These are phyloP conservation scores for Beauveria australis DNA, from an alignment of 2,329 filamentous ascomycete genomes.

Conservation along the genomic window DNA sequence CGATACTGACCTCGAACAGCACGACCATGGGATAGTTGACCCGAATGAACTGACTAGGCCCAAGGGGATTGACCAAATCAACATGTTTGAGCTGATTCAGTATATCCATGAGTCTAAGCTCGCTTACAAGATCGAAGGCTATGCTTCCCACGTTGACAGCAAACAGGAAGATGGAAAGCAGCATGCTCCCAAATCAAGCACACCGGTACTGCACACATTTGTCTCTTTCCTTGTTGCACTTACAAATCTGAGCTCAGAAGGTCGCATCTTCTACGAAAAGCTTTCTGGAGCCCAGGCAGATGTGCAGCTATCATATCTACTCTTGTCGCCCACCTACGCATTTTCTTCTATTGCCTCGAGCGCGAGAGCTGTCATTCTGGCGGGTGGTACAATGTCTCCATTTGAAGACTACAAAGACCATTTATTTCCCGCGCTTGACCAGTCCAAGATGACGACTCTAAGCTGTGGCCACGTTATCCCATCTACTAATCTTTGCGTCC, in stretches of 20 bases:
- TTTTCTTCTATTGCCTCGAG: constrained; percentile 82
- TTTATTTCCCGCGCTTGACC: constrained; percentile 67
- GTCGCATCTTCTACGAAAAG: constrained; percentile 57
- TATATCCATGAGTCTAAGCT: constrained; percentile 91
- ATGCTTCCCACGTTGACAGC: constrained; percentile 56
- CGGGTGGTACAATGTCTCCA: constrained; percentile 95
- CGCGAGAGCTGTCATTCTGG: constrained; percentile 79
- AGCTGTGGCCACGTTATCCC: constrained; percentile 96
- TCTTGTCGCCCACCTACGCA: constrained; percentile 84
- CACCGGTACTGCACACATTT: constrained; percentile 47
- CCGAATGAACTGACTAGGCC: constrained; percentile 65
- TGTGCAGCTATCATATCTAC: constrained; percentile 69
- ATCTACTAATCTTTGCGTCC: constrained; percentile 68
- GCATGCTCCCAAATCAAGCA: constrained; percentile 19
- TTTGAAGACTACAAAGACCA: constrained; percentile 85
- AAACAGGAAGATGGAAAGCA: constrained; percentile 28
- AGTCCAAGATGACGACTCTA: constrained; percentile 62
- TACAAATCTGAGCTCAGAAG: constrained; percentile 73
- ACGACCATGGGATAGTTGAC: constrained; percentile 59
- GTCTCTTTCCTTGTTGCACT: constrained; percentile 65
- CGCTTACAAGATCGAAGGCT: constrained; percentile 90
- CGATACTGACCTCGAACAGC: constrained; percentile 15
- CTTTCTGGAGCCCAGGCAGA: constrained; percentile 28
- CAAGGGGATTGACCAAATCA: constrained; percentile 91
- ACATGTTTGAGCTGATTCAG: constrained; percentile 76